Evolutionary conservation across 2,329 filamentous ascomycete genomes (phyloP), one percentile per base, ranked within the genome.

Genomic region (Aspergillus transmontanensis): DNA sequence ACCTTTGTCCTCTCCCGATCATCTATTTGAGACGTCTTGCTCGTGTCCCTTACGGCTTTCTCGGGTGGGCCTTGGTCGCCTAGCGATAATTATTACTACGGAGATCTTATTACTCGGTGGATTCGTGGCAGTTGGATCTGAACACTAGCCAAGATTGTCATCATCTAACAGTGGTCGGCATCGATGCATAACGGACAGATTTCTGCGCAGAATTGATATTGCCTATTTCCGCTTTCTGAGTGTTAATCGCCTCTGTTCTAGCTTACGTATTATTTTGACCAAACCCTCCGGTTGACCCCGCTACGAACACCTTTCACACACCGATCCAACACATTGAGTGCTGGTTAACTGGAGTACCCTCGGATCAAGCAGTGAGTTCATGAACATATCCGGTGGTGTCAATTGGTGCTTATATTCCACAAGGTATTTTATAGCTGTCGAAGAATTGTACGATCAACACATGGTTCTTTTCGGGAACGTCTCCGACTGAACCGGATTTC

Each of bases 381-480:
- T 7, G 26, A 34, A 26, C 57, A 19, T 51, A 12, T 36, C 21
- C 21, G 16, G n/a, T 12, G 21, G 11, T 53, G 16, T 59, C 57
- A 46, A 50, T 58, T 57, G 57, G 43, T 36, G 51, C 53, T 56
- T 28, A 34, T 46, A 34, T 45, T n/a, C 59, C 34, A 57, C 34
- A 28, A 56, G 23, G 28, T 19, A 16, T 12, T 10, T 32, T 34
- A 14, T 21, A 23, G 53, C 55, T 34, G 41, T 34, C 26, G 56
- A 54, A 41, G 32, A 41, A 55, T 30, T 60, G 48, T 34, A 41
- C 50, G 11, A 46, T 59, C 55, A 66, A 64, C 67, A 66, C 64
- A 74, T 74, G 72, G 63, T 72, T 66, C 51, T 65, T 61, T 63
- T 66, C 55, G 69, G 65, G 58, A 64, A 63, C 64, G 57, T 51